These are phyloP conservation scores for Fusarium multiceps DNA, from an alignment of 2,329 filamentous ascomycete genomes.

Conservation along the genomic window DNA sequence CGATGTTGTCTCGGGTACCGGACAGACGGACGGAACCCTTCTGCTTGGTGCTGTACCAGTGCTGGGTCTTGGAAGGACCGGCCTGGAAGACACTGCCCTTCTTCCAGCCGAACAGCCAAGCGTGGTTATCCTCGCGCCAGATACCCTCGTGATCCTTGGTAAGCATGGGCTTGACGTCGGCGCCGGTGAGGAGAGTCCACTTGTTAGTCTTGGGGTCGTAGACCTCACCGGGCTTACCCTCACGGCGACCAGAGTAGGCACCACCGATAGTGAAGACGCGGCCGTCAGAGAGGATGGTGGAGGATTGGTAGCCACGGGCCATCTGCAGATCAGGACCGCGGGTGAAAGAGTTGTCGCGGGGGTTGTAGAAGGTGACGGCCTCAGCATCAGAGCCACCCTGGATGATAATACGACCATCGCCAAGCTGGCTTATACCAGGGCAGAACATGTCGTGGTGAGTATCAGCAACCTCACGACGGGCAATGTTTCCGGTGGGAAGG, in stretches of 20 bases:
- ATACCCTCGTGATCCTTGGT: conserved; percentile 62
- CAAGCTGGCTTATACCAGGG: conserved; percentile 63
- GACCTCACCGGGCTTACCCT: conserved; percentile 67
- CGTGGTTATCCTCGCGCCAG: conserved; percentile 56
- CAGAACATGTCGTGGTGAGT: conserved; percentile 68
- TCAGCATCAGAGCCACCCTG: conserved; percentile 64
- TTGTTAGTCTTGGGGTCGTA: conserved; percentile 58
- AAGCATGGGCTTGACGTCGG: conserved; percentile 60
- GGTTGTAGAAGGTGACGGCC: conserved; percentile 61
- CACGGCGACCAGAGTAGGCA: conserved; percentile 59
- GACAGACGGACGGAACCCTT: conserved; percentile 48
- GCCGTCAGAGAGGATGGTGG: conserved; percentile 62
- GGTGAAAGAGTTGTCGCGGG: conserved; percentile 52
- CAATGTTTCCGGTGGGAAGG: conserved; percentile 21
- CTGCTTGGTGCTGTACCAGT: conserved; percentile 65
- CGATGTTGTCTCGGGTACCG: conserved; percentile 50
- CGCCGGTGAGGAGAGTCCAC: conserved; percentile 60
- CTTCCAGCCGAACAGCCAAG: conserved; percentile 55
- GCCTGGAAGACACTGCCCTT: conserved; percentile 64
- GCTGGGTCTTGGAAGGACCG: conserved; percentile 64
- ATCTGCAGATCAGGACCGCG: conserved; percentile 57
- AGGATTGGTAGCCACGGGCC: conserved; percentile 64
- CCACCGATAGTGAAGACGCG: conserved; percentile 69
- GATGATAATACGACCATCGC: conserved; percentile 61
- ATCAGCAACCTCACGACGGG: conserved; percentile 48